Percentiles rank a stretch among this genome's conserved stretches.
These are phyloP conservation scores for Boletellus ananiceps DNA, from an alignment of 768 basidiomycete species.

Conservation along the genomic window DNA sequence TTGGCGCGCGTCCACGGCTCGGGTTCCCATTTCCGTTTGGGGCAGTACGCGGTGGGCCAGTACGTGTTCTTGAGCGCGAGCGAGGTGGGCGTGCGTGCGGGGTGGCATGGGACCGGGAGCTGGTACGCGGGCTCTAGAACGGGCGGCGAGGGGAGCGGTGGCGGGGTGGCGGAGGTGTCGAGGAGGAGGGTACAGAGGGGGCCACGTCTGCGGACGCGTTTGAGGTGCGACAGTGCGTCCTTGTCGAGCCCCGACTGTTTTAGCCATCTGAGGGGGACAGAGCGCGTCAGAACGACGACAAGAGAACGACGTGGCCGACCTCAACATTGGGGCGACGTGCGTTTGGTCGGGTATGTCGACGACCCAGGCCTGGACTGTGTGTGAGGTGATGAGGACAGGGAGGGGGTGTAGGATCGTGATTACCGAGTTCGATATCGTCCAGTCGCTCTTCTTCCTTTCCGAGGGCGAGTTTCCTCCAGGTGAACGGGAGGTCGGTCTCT, in stretches of 20 bases:
- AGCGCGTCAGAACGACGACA: background rate
- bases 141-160: slow-evolving; percentile 48
- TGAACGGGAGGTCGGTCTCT: slow-evolving; percentile 64
- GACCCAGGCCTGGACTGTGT: slow-evolving; percentile 67
- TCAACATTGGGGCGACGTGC: slow-evolving; percentile 57
- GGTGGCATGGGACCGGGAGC: slow-evolving; percentile 56
- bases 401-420: background rate
- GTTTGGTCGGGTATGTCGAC: slow-evolving; percentile 65
- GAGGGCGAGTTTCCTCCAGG: slow-evolving; percentile 53
- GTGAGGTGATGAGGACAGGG: background rate
- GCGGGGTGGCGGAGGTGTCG: slow-evolving; percentile 36
- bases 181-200: slow-evolving; percentile 54
- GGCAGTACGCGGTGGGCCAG: slow-evolving; percentile 86
- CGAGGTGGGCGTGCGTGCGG: slow-evolving; percentile 65
- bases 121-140: slow-evolving; percentile 50
- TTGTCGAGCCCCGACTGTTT: slow-evolving; percentile 58
- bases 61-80: slow-evolving; percentile 60
- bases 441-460: slow-evolving; percentile 57
- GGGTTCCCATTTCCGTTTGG: slow-evolving; percentile 60
- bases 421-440: slow-evolving; percentile 43
- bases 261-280: slow-evolving; percentile 53
- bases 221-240: slow-evolving; percentile 65
- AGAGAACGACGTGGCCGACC: slow-evolving; percentile 33
- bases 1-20: slow-evolving; percentile 64
- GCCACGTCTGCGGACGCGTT: slow-evolving; percentile 61